phyloP scores from a whole-genome alignment of 176 grass and related monocot species.

The Eleusine coracana region DNA sequence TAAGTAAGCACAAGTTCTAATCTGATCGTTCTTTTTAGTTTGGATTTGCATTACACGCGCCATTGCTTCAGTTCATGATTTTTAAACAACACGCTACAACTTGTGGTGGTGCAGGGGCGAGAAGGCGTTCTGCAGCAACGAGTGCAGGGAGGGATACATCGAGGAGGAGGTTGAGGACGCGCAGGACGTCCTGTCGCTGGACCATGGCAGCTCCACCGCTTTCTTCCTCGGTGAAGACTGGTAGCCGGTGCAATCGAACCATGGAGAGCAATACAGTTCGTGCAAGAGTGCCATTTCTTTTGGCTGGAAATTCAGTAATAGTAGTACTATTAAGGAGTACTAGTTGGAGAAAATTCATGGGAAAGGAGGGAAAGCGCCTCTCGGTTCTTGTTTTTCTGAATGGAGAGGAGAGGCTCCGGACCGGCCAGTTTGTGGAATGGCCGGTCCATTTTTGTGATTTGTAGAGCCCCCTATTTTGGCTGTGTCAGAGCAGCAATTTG shows the following conservation, averaged over 20 bases:
- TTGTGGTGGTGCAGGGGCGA: constrained; percentile 58
- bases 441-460: constrained; percentile 41
- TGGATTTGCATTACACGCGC: neutral
- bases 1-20: constrained; percentile 63
- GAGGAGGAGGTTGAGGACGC: constrained; percentile 61
- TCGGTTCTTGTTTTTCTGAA: constrained; percentile 54
- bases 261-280: constrained; percentile 10
- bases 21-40: no score
- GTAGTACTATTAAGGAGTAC: neutral
- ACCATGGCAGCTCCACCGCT: constrained; percentile 10
- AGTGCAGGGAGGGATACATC: constrained; percentile 70
- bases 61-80: neutral
- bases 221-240: constrained; percentile 20
- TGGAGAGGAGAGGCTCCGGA: constrained; percentile 36
- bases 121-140: constrained; percentile 83
- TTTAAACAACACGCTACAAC: neutral
- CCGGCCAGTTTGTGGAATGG: constrained; percentile 20
- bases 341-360: neutral
- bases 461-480: constrained; percentile 11
- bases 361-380: constrained; percentile 26
- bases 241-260: neutral
- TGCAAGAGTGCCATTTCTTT: constrained; percentile 18
- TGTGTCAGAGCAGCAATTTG: constrained; percentile 16
- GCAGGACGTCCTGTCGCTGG: constrained; percentile 38
- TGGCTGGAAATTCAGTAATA: neutral